Evolutionary conservation across 2,329 filamentous ascomycete genomes (phyloP).

Genomic region (Pseudogymnoascus sp.): DNA sequence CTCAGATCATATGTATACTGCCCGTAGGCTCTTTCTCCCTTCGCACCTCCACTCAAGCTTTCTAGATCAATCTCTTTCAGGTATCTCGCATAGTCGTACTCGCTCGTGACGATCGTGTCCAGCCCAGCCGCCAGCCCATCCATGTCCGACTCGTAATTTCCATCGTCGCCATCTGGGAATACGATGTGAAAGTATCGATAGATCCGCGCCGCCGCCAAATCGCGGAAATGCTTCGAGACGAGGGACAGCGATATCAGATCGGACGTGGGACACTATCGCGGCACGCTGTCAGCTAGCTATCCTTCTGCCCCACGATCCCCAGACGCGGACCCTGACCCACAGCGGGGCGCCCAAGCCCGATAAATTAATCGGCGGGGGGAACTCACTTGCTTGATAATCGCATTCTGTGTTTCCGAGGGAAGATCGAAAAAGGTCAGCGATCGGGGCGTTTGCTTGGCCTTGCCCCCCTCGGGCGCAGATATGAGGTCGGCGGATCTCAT

Average conservation of each 20-base stretch:
- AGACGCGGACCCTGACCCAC: constrained; percentile 1
- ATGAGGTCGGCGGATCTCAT: not conserved
- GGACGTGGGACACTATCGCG: constrained; percentile 37
- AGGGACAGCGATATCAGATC: constrained; percentile 51
- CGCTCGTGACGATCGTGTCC: constrained; percentile 53
- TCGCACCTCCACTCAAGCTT: constrained; percentile 42
- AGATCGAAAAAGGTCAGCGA: constrained; percentile 19
- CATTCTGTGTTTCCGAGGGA: constrained; percentile 25
- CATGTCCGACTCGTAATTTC: constrained; percentile 42
- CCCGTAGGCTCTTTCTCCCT: constrained; percentile 45
- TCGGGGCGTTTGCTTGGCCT: not conserved
- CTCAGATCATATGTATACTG: constrained; percentile 45
- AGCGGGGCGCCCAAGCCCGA: not conserved
- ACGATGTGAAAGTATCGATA: constrained; percentile 53
- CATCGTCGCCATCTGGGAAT: constrained; percentile 51
- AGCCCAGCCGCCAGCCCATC: constrained; percentile 50
- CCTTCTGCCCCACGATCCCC: constrained; percentile 2
- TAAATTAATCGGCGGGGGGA: not conserved
- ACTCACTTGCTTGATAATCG: constrained; percentile 28
- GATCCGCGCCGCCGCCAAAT: constrained; percentile 47
- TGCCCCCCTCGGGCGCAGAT: not conserved
- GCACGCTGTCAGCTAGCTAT: not conserved
- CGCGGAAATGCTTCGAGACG: constrained; percentile 48
- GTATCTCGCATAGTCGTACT: constrained; percentile 54
- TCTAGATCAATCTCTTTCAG: constrained; percentile 48